Percentiles rank a stretch among this genome's conserved stretches.
These are phyloP conservation scores for Penicillium samsonianum DNA, from an alignment of 495 filamentous ascomycete genomes.

Conservation along the genomic window DNA sequence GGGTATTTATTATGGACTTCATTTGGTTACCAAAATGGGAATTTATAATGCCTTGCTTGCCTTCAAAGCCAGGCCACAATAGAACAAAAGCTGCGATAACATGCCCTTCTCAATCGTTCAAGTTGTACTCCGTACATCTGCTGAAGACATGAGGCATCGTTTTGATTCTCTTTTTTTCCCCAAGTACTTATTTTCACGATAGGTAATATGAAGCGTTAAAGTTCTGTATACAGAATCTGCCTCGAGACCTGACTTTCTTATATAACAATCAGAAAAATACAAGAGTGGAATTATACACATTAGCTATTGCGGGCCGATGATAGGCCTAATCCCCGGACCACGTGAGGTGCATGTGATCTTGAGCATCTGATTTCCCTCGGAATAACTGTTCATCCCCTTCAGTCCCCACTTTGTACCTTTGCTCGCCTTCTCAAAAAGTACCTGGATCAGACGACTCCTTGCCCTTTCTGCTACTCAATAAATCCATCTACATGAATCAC, in stretches of 20 bases:
- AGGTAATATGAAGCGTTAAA: not conserved
- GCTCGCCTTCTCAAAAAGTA: conserved; percentile 10
- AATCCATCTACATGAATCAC: conserved; percentile 17
- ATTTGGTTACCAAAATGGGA: not conserved
- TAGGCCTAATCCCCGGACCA: conserved; percentile 1
- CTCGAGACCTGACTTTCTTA: not conserved
- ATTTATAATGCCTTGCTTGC: not conserved
- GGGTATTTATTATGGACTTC: not conserved
- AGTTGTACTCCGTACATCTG: too few relatives aligned
- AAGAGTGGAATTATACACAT: not conserved
- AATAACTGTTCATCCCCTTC: not conserved
- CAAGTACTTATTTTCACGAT: too few relatives aligned
- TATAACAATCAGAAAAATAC: too few relatives aligned
- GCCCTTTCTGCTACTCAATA: not conserved
- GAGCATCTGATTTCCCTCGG: conserved; percentile 2
- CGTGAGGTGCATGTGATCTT: conserved; percentile 7
- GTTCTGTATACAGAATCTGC: not conserved
- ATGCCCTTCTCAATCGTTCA: not conserved
- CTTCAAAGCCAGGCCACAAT: not conserved
- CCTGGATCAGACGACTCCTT: conserved; percentile 11
- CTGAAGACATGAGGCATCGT: not conserved
- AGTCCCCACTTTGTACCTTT: conserved; percentile 7
- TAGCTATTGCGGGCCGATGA: conserved; percentile 12
- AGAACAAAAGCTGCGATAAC: not conserved
- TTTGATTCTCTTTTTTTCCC: not conserved